Percentiles rank a stretch among this genome's conserved stretches.
Evolutionary conservation across 192 early-diverging fungal genomes (phyloP).

Genomic region (Kappamyces sp.): DNA sequence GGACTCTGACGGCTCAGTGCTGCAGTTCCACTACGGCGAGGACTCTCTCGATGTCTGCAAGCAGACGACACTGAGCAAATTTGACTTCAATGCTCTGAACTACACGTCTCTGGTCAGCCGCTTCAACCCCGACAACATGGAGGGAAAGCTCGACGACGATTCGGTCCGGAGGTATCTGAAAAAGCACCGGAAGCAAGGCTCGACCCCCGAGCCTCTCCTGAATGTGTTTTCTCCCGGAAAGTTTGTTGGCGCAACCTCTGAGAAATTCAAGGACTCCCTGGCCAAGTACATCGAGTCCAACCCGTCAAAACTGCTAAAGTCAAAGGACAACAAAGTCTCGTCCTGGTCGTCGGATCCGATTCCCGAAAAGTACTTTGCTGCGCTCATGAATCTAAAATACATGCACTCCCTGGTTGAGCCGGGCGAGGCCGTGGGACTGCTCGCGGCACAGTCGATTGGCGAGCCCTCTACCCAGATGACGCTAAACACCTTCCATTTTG

Average conservation of each 20-base stretch:
- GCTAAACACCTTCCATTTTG: constrained; percentile 99
- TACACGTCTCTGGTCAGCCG: constrained; percentile 73
- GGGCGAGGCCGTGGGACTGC: constrained; percentile 93
- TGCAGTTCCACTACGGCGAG: constrained; percentile 99
- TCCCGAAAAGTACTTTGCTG: constrained; percentile 70
- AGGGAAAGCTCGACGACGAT: constrained; percentile 45
- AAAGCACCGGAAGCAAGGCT: constrained; percentile 63
- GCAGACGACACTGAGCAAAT: constrained; percentile 81
- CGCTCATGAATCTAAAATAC: constrained; percentile 93
- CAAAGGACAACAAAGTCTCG: constrained; percentile 1
- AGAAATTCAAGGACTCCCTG: constrained; percentile 70
- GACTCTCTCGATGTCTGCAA: constrained; percentile 95
- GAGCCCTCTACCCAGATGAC: constrained; percentile 99
- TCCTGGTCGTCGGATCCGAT: constrained; percentile 25
- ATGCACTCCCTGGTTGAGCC: constrained; percentile 90
- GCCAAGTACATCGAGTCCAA: constrained; percentile 68
- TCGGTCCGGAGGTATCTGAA: constrained; percentile 70
- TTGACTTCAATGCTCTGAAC: constrained; percentile 92
- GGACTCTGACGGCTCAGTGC: constrained; percentile 85
- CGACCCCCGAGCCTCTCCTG: constrained; percentile 56
- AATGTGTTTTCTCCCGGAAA: constrained; percentile 74
- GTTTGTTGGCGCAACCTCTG: constrained; percentile 83
- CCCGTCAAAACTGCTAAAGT: constrained; percentile 53
- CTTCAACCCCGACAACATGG: constrained; percentile 66
- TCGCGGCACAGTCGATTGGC: constrained; percentile 96